Evolutionary conservation across 2,329 filamentous ascomycete species (phyloP), one percentile per base, ranked within the genome.

Genomic region (Akanthomyces dipterigenus): DNA sequence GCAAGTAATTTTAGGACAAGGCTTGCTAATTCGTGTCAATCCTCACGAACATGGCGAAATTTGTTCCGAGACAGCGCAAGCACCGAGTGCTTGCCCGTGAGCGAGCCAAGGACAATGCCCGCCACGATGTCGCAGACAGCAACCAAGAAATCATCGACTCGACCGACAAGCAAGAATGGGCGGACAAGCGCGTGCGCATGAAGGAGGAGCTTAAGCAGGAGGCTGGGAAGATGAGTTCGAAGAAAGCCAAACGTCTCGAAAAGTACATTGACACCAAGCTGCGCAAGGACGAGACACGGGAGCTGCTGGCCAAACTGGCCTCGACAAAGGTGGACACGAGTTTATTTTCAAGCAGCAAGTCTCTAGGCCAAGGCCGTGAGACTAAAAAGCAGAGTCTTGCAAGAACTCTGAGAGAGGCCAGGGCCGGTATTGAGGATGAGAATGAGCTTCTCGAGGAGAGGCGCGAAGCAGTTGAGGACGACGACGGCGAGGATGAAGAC

Each of bases 211-310:
- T 87, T 61, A 76, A 74, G 60, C 72, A 77, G 26, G 76, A 82
- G 57, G 80, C 79, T 1, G 68, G 71, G 49, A 86, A 86, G 68
- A 78, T 87, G 70, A 86, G 78, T 68, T 78, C 83, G 63, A 87
- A 88, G 70, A 88, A 88, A 71, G 82, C 85, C 6, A 88, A 88
- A 75, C 80, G 86, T 1, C 70, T 88, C 43, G 85, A 88, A 64
- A 88, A 88, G 69, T 88, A 88, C 70, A 86, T 88, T 65, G 93
- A 98, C 69, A 95, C 84, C 62, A 99, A 99, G 80, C 79, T 99
- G 50, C 90, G 88, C 73, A 97, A 96, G 73, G 95, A 99, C 71
- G 93, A 98, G 73, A 96, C 91, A 69, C 81, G 90, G 31, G 89
- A 87, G 61, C 78, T 99, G 34, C 81, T 98, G 67, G 89, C 90